phyloP scores from a whole-genome alignment of 164 flowering plant genomes.

The Euptelea pleiosperma region DNA sequence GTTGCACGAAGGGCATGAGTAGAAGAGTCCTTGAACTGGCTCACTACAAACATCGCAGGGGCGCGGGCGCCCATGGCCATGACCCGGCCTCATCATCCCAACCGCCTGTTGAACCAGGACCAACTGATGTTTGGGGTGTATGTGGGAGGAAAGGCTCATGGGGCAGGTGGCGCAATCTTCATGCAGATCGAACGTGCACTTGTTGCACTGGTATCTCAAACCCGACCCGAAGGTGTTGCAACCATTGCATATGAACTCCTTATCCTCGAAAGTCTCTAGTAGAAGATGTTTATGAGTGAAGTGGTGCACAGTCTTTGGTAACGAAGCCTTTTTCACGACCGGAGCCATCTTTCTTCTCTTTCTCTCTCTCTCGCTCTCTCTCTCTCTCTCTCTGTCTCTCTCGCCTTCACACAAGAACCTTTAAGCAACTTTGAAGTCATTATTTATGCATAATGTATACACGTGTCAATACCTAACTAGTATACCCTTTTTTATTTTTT shows the following conservation, averaged over 20 bases:
- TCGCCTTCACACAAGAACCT: too few relatives aligned
- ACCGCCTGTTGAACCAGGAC: conserved; percentile 8
- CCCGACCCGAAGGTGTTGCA: conserved; percentile 25
- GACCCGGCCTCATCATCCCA: background rate
- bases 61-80: too few relatives aligned
- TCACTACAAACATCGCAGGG: conserved; percentile 5
- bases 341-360: background rate
- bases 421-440: too few relatives aligned
- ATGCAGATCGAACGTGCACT: conserved; percentile 23
- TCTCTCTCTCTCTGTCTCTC: too few relatives aligned
- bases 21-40: conserved; percentile 16
- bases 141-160: conserved; percentile 11
- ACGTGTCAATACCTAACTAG: too few relatives aligned
- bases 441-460: too few relatives aligned
- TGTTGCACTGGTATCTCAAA: conserved; percentile 14
- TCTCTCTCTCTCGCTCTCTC: too few relatives aligned
- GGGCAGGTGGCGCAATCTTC: conserved; percentile 27
- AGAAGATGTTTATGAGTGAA: conserved; percentile 13
- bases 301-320: conserved; percentile 1
- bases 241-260: conserved; percentile 18
- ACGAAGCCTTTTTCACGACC: background rate
- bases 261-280: background rate
- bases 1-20: conserved; percentile 9
- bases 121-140: conserved; percentile 24
- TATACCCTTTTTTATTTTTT: too few relatives aligned